phyloP scores from a whole-genome alignment of 1,284 basidiomycete species.

The Cutaneotrichosporon cyanovorans region DNA sequence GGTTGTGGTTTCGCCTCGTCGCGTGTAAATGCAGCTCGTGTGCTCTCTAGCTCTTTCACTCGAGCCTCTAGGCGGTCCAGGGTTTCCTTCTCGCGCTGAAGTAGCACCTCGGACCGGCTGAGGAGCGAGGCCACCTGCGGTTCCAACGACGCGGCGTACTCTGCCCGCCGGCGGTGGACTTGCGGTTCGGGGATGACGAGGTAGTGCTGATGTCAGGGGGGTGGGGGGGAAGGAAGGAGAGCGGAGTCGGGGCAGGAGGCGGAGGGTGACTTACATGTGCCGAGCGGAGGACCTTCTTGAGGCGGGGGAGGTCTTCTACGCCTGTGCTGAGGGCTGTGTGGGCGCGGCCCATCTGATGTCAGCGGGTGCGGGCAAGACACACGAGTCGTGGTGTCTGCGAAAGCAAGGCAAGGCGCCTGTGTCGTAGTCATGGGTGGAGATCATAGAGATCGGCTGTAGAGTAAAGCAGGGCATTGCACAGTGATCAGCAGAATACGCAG shows the following conservation, averaged over 20 bases:
- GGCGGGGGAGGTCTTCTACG: slow-evolving; percentile 34
- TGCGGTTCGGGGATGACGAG: slow-evolving; percentile 39
- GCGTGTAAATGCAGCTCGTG: background rate
- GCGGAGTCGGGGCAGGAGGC: no score
- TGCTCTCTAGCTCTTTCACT: background rate
- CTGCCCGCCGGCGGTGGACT: slow-evolving; percentile 31
- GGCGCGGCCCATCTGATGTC: slow-evolving; percentile 14
- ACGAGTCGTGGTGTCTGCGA: no score
- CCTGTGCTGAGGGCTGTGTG: slow-evolving; percentile 29
- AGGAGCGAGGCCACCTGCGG: slow-evolving; percentile 43
- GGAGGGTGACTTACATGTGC: slow-evolving; percentile 30
- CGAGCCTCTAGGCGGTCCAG: slow-evolving; percentile 33
- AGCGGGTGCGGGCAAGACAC: no score
- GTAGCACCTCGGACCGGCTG: slow-evolving; percentile 25
- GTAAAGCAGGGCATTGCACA: no score
- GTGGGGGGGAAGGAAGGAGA: background rate
- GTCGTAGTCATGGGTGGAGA: no score
- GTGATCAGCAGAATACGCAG: no score
- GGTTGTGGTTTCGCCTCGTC: no score
- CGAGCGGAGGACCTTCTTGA: slow-evolving; percentile 36
- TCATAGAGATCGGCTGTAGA: no score
- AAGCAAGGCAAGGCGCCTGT: no score
- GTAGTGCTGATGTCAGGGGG: slow-evolving; percentile 32
- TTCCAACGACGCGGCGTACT: slow-evolving; percentile 32
- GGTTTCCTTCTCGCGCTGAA: slow-evolving; percentile 22